Conservation (phyloP, 441 rosid genomes). For the Pelargonium myrrhifolium region DNA sequence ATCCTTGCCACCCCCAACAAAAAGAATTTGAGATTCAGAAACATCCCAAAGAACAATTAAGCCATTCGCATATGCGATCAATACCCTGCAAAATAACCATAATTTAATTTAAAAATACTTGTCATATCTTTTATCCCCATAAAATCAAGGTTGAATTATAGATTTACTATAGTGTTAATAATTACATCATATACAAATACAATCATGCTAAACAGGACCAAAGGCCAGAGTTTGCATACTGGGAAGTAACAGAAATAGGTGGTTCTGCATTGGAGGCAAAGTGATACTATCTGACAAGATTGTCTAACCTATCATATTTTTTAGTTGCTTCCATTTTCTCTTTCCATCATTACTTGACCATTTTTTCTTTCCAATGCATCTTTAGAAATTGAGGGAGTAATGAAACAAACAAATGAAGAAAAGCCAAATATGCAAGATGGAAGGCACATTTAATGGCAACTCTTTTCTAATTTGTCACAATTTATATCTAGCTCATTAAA, state of each 20-base stretch:
- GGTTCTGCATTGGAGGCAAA: background rate
- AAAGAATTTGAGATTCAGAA: conserved; percentile 39
- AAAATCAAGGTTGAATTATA: background rate
- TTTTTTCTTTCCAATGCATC: background rate
- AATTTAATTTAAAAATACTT: background rate
- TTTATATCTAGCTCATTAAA: background rate
- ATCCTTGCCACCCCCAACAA: conserved; percentile 48
- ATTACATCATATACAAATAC: too few species aligned
- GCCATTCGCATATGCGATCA: conserved; percentile 55
- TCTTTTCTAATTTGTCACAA: background rate
- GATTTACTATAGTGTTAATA: background rate
- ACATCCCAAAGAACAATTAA: conserved; percentile 60
- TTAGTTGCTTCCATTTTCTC: background rate
- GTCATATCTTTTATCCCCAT: conserved; percentile 1
- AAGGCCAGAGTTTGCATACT: background rate
- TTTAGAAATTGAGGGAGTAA: background rate
- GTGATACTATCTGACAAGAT: background rate
- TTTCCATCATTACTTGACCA: background rate
- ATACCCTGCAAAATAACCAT: conserved; percentile 39
- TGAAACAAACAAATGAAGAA: too few species aligned
- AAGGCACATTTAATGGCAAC: background rate
- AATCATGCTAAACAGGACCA: background rate
- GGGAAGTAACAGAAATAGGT: background rate
- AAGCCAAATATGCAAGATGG: too few species aligned
- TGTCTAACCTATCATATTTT: background rate